Percentiles rank a stretch among this genome's conserved stretches.
These are phyloP conservation scores for Coix lacrymajobi DNA, from an alignment of 176 grass and related monocot genomes.

Conservation along the genomic window DNA sequence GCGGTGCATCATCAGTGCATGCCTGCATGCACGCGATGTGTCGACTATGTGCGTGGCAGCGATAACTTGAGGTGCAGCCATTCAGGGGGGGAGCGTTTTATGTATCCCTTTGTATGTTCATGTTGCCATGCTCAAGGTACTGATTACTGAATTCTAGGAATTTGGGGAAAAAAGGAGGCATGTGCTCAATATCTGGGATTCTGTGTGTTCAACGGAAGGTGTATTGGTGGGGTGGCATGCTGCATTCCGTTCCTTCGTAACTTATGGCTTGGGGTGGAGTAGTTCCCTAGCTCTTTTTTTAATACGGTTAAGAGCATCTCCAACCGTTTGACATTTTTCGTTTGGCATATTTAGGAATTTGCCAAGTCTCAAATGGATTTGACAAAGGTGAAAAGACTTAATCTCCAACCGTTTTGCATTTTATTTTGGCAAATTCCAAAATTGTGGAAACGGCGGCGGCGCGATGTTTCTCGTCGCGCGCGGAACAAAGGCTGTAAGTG, in stretches of 20 bases:
- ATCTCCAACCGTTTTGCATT: too few relatives aligned
- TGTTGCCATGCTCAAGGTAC: background rate
- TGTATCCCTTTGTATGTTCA: conserved; percentile 43
- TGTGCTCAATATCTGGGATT: background rate
- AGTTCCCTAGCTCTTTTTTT: too few relatives aligned
- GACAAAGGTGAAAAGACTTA: too few relatives aligned
- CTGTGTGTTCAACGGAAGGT: conserved; percentile 11
- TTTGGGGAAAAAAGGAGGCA: background rate
- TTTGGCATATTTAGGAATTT: too few relatives aligned
- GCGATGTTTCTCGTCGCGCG: too few relatives aligned
- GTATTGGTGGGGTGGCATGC: background rate
- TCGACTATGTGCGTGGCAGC: background rate
- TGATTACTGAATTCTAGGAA: background rate
- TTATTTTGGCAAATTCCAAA: too few relatives aligned
- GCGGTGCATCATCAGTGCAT: background rate
- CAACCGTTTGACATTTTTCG: too few relatives aligned
- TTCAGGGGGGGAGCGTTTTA: conserved; percentile 62
- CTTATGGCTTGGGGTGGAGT: too few relatives aligned
- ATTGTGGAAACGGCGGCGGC: too few relatives aligned
- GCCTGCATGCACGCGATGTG: conserved; percentile 9
- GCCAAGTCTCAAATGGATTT: too few relatives aligned
- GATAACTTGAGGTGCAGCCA: background rate
- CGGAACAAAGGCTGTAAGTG: too few relatives aligned
- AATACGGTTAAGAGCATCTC: too few relatives aligned
- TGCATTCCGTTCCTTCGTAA: background rate